Evolutionary conservation across 768 basidiomycete species (phyloP).

Genomic region (Leccinum pellstonianum): DNA sequence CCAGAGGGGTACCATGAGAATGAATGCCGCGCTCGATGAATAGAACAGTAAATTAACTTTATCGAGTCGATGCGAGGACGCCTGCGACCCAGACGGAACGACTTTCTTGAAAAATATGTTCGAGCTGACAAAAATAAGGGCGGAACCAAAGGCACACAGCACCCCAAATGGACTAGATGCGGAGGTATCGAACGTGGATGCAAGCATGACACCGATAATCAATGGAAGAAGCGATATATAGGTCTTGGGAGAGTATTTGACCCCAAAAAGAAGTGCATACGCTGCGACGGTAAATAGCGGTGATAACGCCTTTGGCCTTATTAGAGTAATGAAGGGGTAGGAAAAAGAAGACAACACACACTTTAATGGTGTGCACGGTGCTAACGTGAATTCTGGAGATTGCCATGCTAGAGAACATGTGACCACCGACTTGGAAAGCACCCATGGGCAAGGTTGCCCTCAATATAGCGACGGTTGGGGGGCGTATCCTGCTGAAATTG

Average conservation of each 20-base stretch:
- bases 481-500: slow-evolving; percentile 64
- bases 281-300: slow-evolving; percentile 97
- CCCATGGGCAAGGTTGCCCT: slow-evolving; percentile 91
- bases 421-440: slow-evolving; percentile 94
- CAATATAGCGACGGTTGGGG: slow-evolving; percentile 72
- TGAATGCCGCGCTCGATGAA: slow-evolving; percentile 90
- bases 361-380: slow-evolving; percentile 99
- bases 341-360: slow-evolving; percentile 33
- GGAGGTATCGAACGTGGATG: slow-evolving; percentile 90
- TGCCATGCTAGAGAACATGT: slow-evolving; percentile 97
- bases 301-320: slow-evolving; percentile 72
- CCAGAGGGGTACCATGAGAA: slow-evolving; percentile 97
- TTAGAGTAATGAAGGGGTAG: slow-evolving; percentile 3
- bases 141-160: slow-evolving; percentile 96
- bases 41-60: slow-evolving; percentile 96
- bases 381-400: slow-evolving; percentile 95
- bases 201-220: slow-evolving; percentile 96
- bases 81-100: slow-evolving; percentile 64
- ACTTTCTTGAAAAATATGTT: slow-evolving; percentile 99
- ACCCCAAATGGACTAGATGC: slow-evolving; percentile 83
- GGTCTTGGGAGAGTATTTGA: slow-evolving; percentile 88
- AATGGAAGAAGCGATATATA: slow-evolving; percentile 94
- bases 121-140: slow-evolving; percentile 93
- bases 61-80: slow-evolving; percentile 77
- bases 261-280: slow-evolving; percentile 90